Evolutionary conservation across 352 stramenopile species (phyloP).

Genomic region (Phytopythium vexans): DNA sequence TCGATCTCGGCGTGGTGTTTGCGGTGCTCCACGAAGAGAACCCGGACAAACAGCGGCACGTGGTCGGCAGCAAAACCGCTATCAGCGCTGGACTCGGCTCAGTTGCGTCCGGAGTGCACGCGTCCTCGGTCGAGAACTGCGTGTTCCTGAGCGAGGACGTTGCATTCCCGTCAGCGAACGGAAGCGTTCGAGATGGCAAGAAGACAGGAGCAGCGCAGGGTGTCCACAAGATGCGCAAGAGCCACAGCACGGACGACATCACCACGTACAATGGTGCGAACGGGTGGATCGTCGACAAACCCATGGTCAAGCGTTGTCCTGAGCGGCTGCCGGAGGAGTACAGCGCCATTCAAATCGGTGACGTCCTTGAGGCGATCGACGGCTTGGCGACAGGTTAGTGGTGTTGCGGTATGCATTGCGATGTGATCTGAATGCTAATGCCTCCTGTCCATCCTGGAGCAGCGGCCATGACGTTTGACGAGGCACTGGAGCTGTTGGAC

Average conservation of each 20-base stretch:
- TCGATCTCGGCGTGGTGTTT: slow-evolving; percentile 55
- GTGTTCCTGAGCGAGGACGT: slow-evolving; percentile 50
- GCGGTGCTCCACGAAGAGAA: slow-evolving; percentile 57
- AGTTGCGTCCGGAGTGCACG: slow-evolving; percentile 29
- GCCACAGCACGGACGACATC: slow-evolving; percentile 61
- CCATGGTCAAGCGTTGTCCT: slow-evolving; percentile 35
- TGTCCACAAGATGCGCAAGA: slow-evolving; percentile 32
- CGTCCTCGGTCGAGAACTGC: slow-evolving; percentile 24
- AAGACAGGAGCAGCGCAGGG: neutral
- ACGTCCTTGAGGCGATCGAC: slow-evolving; percentile 71
- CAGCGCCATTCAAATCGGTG: slow-evolving; percentile 41
- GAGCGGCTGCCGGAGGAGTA: slow-evolving; percentile 32
- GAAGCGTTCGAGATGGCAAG: neutral
- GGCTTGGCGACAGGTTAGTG: slow-evolving; percentile 59
- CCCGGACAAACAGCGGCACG: slow-evolving; percentile 4
- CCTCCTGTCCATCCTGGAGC: slow-evolving; percentile 6
- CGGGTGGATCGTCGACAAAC: slow-evolving; percentile 51
- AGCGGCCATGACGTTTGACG: slow-evolving; percentile 59
- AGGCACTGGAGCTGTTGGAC: slow-evolving; percentile 51
- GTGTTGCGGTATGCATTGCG: too few relatives aligned
- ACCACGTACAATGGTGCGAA: slow-evolving; percentile 23
- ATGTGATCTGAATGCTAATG: slow-evolving; percentile 1
- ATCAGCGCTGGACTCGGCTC: slow-evolving; percentile 18
- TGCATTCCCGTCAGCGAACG: slow-evolving; percentile 4
- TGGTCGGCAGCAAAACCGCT: neutral